These are phyloP conservation scores for Lunularia cruciata DNA, from an alignment of 225 moss, liverwort and hornwort species.

Conservation along the genomic window DNA sequence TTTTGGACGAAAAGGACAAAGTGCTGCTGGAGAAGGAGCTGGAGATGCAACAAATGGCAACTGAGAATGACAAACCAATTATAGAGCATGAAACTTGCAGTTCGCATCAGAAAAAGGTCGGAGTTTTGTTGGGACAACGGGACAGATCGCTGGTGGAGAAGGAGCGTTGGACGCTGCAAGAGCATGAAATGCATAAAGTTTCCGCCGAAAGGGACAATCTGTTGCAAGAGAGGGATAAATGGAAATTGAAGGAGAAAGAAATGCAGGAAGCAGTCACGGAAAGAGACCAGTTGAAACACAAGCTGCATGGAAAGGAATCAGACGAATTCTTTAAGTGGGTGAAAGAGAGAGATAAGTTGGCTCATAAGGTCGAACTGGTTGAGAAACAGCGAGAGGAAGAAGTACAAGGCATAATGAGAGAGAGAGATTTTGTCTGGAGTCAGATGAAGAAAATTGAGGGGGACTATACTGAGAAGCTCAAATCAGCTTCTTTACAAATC, in stretches of 20 bases:
- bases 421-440: slow-evolving; percentile 50
- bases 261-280: slow-evolving; percentile 22
- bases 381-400: slow-evolving; percentile 32
- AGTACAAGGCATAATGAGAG: slow-evolving; percentile 34
- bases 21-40: neutral
- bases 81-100: neutral
- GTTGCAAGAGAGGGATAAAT: slow-evolving; percentile 14
- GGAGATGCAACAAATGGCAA: slow-evolving; percentile 9
- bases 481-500: slow-evolving; percentile 6
- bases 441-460: slow-evolving; percentile 43
- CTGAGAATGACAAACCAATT: slow-evolving; percentile 18
- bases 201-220: slow-evolving; percentile 28
- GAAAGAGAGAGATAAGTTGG: slow-evolving; percentile 24
- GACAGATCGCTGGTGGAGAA: slow-evolving; percentile 26
- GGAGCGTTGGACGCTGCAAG: slow-evolving; percentile 5
- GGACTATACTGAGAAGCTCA: slow-evolving; percentile 25
- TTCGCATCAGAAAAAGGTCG: slow-evolving; percentile 16
- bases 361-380: slow-evolving; percentile 12
- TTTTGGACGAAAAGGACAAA: slow-evolving; percentile 18
- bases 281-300: slow-evolving; percentile 28
- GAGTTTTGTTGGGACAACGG: slow-evolving; percentile 14
- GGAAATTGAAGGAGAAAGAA: slow-evolving; percentile 16
- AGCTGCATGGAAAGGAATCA: slow-evolving; percentile 1
- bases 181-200: slow-evolving; percentile 31
- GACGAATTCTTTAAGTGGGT: slow-evolving; percentile 16